Conservation (phyloP, 106 monocot species). For the Allium sativum region DNA sequence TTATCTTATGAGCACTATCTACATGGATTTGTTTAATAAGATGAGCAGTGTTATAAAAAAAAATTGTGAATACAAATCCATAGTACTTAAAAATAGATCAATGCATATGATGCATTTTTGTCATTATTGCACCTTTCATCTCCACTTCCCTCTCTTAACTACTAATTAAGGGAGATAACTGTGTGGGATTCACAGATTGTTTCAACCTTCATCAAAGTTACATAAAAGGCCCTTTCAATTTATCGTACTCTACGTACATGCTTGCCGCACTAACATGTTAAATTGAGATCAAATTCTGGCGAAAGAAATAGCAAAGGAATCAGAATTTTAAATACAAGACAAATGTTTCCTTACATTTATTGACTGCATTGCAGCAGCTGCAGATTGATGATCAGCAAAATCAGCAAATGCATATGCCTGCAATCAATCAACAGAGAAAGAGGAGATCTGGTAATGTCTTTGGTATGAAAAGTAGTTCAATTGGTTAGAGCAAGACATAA, state of each 20-base stretch:
- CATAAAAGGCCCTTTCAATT: background rate
- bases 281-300: background rate
- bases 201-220: background rate
- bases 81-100: too few relatives aligned
- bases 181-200: too few relatives aligned
- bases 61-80: too few relatives aligned
- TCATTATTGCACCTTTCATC: too few relatives aligned
- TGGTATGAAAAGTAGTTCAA: background rate
- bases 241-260: background rate
- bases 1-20: too few relatives aligned
- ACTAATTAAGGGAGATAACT: too few relatives aligned
- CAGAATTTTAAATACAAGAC: background rate
- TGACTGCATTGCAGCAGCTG: conserved; percentile 51
- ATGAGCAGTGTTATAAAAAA: too few relatives aligned
- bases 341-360: conserved; percentile 43
- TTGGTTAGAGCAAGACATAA: background rate
- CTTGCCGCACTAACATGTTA: background rate
- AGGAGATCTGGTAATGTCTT: background rate
- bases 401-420: conserved; percentile 85
- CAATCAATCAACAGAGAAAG: conserved; percentile 2
- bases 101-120: too few relatives aligned
- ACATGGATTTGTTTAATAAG: too few relatives aligned
- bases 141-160: too few relatives aligned
- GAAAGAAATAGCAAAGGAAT: background rate
- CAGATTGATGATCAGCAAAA: conserved; percentile 61